Percentiles rank a stretch among this genome's conserved stretches.
phyloP scores from a whole-genome alignment of 768 basidiomycete species.

The Leccinellum albellum region DNA sequence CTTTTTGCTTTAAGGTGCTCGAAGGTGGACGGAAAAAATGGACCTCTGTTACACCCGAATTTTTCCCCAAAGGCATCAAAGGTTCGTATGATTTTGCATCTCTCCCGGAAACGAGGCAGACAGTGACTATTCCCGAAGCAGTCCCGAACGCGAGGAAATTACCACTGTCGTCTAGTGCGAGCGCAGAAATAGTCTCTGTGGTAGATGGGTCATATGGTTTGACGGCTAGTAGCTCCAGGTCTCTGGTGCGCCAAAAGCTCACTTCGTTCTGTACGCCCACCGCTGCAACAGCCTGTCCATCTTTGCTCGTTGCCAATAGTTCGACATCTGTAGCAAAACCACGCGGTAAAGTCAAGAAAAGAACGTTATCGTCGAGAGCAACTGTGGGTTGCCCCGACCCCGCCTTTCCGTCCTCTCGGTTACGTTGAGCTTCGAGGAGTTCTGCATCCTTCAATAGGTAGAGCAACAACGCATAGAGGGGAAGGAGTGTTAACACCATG shows the following conservation, averaged over 20 bases:
- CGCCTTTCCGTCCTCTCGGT: constrained; percentile 47
- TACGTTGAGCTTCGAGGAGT: constrained; percentile 79
- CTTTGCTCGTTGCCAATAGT: constrained; percentile 64
- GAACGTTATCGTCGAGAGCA: constrained; percentile 41
- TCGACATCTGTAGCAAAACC: constrained; percentile 81
- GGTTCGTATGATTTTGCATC: constrained; percentile 37
- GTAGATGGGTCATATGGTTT: constrained; percentile 44
- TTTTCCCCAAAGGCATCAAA: constrained; percentile 39
- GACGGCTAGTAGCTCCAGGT: constrained; percentile 40
- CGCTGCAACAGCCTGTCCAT: constrained; percentile 62
- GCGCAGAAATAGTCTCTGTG: constrained; percentile 50
- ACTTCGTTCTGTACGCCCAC: constrained; percentile 80
- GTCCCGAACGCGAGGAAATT: constrained; percentile 70
- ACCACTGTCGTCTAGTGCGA: constrained; percentile 62
- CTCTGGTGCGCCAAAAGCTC: constrained; percentile 58
- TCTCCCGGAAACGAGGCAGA: constrained; percentile 54
- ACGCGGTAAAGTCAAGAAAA: constrained; percentile 75
- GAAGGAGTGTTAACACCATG: constrained; percentile 69
- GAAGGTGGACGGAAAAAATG: constrained; percentile 36
- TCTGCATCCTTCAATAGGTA: constrained; percentile 92
- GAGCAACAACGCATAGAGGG: constrained; percentile 72
- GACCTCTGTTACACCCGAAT: constrained; percentile 52
- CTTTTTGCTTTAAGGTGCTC: constrained; percentile 22
- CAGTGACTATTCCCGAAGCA: constrained; percentile 55
- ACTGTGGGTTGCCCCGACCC: constrained; percentile 22